These are phyloP conservation scores for Penicillium sp. DNA, from an alignment of 2,329 filamentous ascomycete species.

Conservation along the genomic window DNA sequence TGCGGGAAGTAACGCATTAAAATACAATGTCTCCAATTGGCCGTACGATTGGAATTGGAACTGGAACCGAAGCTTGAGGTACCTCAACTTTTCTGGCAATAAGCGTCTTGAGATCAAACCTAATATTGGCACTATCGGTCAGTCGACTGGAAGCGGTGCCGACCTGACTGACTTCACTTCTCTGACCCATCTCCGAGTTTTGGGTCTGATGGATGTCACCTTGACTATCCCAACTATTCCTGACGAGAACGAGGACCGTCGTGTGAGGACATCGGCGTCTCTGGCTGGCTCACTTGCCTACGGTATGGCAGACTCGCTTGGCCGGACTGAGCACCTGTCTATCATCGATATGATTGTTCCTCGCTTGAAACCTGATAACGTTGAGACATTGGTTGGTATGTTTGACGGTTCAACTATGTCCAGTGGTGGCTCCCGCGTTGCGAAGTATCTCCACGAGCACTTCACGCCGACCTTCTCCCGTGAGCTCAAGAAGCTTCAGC, in stretches of 20 bases:
- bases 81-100: constrained; percentile 95
- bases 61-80: constrained; percentile 91
- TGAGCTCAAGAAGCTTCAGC: constrained; percentile 76
- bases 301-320: constrained; percentile 95
- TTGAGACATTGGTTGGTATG: constrained; percentile 88
- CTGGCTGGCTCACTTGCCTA: constrained; percentile 88
- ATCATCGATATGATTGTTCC: constrained; percentile 95
- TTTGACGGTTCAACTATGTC: constrained; percentile 93
- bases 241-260: constrained; percentile 90
- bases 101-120: constrained; percentile 90
- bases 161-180: constrained; percentile 89
- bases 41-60: constrained; percentile 99
- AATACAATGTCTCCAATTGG: constrained; percentile 99
- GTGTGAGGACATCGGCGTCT: constrained; percentile 96
- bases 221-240: constrained; percentile 90
- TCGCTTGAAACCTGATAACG: constrained; percentile 84
- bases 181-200: constrained; percentile 77
- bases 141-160: constrained; percentile 59
- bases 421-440: constrained; percentile 89
- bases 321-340: constrained; percentile 90
- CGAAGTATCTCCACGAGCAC: constrained; percentile 95
- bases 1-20: constrained; percentile 90
- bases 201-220: constrained; percentile 97
- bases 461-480: constrained; percentile 82
- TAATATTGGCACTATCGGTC: constrained; percentile 59